Evolutionary conservation across 163 green algal species (phyloP), one percentile per base, ranked within the genome.

Genomic region (Scenedesmus sp.): DNA sequence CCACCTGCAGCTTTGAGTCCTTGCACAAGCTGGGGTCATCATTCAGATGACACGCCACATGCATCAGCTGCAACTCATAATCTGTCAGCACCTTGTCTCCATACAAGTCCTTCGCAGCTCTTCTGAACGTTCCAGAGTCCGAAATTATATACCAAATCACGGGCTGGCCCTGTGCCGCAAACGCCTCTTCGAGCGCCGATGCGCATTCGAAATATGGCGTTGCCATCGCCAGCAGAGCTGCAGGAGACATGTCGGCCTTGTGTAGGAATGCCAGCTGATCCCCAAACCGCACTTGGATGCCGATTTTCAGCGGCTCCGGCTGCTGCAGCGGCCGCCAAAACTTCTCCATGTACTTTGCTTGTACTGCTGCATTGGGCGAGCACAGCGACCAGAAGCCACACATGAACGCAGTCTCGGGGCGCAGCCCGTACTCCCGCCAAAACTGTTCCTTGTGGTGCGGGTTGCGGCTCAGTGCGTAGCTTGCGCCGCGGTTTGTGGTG

Each of bases 71-170:
- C 26, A 66, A 0, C 8, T 64, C 76, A 16, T 16, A 54, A 20
- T 92, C 62, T 57, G 79, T 92, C 15, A 92, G 7, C 46, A 92
- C 0, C 52, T 92, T 92, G 59, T 77, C 52, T 3, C 88, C 88
- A 77, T 84, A 92, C 5, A 85, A 79, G 2, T 79, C 26, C 20
- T 86, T 86, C 0, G 89, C 89, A 46, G 89, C 89, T 9, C n/a
- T 88, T 88, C 7, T 73, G 5, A 16, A 92, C 1, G 20, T 23
- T 6, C 34, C 20, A 2, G 82, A 89, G 20, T 92, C 89, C 20
- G 89, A 89, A 13, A 67, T 89, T 1, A 92, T 26, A 6, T 89
- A 92, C 89, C 89, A 92, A 5, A 92, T 18, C 12, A 92, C 89
- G 23, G 60, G 26, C 56, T 89, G 82, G 0, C 89, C 82, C n/a